phyloP scores from a whole-genome alignment of 805 yeast species.

The Teunomyces atbi region DNA sequence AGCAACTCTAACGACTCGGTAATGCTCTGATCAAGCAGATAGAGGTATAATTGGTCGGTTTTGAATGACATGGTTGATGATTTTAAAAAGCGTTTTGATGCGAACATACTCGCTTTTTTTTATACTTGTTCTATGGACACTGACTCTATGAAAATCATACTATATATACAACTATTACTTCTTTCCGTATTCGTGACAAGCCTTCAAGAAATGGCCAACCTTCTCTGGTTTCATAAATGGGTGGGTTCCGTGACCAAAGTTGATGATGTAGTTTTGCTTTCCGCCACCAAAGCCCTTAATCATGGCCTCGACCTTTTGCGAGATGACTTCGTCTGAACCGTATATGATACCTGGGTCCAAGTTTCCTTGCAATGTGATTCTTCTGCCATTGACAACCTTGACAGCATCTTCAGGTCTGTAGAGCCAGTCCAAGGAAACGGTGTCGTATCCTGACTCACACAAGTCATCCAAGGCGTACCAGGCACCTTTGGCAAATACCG shows the following conservation, averaged over 20 bases:
- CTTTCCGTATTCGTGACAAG: conserved; percentile 78
- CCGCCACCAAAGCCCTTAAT: conserved; percentile 92
- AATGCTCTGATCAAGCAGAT: conserved; percentile 40
- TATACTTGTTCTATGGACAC: no score
- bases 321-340: conserved; percentile 80
- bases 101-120: neutral
- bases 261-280: conserved; percentile 84
- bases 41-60: conserved; percentile 47
- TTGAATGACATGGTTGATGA: conserved; percentile 8
- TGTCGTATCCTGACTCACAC: conserved; percentile 77
- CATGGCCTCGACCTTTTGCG: conserved; percentile 83
- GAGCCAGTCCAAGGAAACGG: conserved; percentile 92
- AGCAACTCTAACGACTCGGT: conserved; percentile 49
- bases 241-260: conserved; percentile 98
- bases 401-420: conserved; percentile 85
- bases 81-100: neutral
- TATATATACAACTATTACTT: conserved; percentile 18
- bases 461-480: conserved; percentile 93
- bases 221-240: conserved; percentile 96
- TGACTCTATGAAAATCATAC: neutral
- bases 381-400: conserved; percentile 60
- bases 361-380: conserved; percentile 91
- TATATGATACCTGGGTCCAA: conserved; percentile 94
- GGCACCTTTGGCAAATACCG: conserved; percentile 93
- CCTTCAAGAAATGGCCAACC: conserved; percentile 79